Percentiles rank a stretch among this genome's conserved stretches.
Conservation (phyloP, 345 rosid genomes). For the Limnanthes douglasii region DNA sequence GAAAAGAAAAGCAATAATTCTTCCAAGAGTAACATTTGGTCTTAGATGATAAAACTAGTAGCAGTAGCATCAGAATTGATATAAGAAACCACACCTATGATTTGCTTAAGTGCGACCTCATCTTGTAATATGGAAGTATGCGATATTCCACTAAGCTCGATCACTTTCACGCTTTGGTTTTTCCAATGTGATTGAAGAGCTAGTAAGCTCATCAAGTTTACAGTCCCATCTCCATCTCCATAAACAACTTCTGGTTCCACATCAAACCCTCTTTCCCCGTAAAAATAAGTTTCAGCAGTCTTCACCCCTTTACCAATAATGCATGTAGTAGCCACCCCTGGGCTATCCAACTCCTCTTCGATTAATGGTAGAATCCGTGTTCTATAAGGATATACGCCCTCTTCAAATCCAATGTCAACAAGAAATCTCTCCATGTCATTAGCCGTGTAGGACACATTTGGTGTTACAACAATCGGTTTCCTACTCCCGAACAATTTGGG, state of each 20-base stretch:
- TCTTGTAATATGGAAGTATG: conserved; percentile 44
- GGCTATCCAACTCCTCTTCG: conserved; percentile 14
- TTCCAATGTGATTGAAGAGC: conserved; percentile 37
- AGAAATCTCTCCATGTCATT: conserved; percentile 31
- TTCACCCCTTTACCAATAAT: conserved; percentile 40
- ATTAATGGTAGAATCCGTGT: conserved; percentile 43
- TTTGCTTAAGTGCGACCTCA: conserved; percentile 26
- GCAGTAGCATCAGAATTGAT: too few species aligned
- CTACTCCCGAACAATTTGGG: conserved; percentile 23
- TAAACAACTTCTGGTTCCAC: conserved; percentile 40
- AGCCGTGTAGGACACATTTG: conserved; percentile 34
- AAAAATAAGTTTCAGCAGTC: conserved; percentile 47
- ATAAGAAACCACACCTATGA: conserved; percentile 23
- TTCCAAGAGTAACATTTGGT: too few species aligned
- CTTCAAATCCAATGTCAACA: conserved; percentile 40
- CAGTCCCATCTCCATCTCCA: conserved; percentile 92
- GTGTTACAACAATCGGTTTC: conserved; percentile 33
- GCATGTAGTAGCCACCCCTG: conserved; percentile 55
- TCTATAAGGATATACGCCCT: conserved; percentile 40
- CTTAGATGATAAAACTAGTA: too few species aligned
- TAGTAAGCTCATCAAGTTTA: conserved; percentile 47
- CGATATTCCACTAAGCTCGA: conserved; percentile 30
- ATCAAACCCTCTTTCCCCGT: conserved; percentile 37
- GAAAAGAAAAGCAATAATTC: too few species aligned
- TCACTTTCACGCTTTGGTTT: conserved; percentile 28